Base-by-base conservation (phyloP, 2,329 filamentous ascomycete genomes). In the Epichloe elymi region DNA sequence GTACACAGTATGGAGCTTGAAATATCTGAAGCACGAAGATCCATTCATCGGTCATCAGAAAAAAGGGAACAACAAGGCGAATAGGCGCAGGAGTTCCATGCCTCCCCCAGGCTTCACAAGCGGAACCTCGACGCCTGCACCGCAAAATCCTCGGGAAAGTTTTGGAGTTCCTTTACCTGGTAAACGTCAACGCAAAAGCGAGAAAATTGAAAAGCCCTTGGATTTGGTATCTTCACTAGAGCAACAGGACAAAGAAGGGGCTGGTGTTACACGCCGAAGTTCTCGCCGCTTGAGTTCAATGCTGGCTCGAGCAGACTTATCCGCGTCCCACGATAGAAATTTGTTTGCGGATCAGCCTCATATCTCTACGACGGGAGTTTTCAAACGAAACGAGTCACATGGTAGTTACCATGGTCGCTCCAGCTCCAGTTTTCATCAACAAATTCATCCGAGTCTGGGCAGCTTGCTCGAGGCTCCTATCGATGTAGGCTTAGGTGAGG, bases 211-310 rank as follows among this genome's bases (percentile, higher is more conserved):
- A 33, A 76, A 73, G 51, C 68, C 74, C 0, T 63, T 80, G 41
- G 82, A 86, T 56, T 71, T 88, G 42, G 84, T 83, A 3, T 76
- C 84, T 3, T 80, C 84, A 1, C 68, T 91, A n/a, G 85, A 86
- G 51, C 78, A 85, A 47, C 67, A 70, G 41, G 85, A 88, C 51
- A 76, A 75, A 49, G 72, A 76, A 51, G 73, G 70, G 11, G 63
- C 66, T n/a, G 72, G 74, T 15, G 72, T 73, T 12, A 75, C 74
- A 0, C 70, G 80, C 48, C 73, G 80, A 53, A 80, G 79, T 54
- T 84, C 80, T 17, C 81, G 93, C 42, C 80, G 93, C 48, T 85
- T 97, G 26, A 98, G 93, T 70, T 97, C 91, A 15, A 78, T 95
- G 68, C 74, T 96, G 49, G 90, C 90, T 15, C 78, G 91, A 60